Conservation (phyloP, 164 flowering plant genomes). For the Stephania cephalantha region DNA sequence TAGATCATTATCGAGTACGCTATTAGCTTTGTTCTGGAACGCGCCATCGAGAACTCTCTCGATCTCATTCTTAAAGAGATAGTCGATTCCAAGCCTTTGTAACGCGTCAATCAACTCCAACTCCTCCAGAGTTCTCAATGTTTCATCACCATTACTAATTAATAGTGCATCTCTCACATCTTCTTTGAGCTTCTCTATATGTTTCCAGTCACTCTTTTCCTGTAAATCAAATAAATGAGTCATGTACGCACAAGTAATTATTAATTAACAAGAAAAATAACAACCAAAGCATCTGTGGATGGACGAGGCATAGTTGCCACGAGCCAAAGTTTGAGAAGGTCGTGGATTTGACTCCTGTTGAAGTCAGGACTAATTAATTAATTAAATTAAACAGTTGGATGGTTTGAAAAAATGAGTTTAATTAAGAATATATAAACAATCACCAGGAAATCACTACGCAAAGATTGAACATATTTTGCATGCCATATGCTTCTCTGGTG, state of each 20-base stretch:
- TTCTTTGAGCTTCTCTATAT: background rate
- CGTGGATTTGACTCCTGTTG: no score
- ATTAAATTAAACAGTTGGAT: no score
- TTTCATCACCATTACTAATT: background rate
- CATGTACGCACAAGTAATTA: background rate
- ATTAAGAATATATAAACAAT: background rate
- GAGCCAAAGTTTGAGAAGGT: no score
- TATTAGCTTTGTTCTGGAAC: background rate
- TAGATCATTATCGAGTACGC: no score
- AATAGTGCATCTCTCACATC: background rate
- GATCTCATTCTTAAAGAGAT: conserved; percentile 10
- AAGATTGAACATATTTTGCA: background rate
- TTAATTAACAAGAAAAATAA: no score
- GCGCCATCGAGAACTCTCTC: background rate
- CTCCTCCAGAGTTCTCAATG: background rate
- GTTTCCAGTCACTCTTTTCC: background rate
- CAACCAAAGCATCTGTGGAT: no score
- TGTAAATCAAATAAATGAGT: background rate
- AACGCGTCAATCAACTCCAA: conserved; percentile 3
- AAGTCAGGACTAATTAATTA: no score
- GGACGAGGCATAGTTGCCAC: no score
- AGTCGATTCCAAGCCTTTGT: conserved; percentile 6
- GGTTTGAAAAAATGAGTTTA: background rate
- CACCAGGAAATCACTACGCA: background rate
- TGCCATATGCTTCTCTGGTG: background rate